Evolutionary conservation across 176 grass and related monocot species (phyloP).

Genomic region (Zoysia pacifica): DNA sequence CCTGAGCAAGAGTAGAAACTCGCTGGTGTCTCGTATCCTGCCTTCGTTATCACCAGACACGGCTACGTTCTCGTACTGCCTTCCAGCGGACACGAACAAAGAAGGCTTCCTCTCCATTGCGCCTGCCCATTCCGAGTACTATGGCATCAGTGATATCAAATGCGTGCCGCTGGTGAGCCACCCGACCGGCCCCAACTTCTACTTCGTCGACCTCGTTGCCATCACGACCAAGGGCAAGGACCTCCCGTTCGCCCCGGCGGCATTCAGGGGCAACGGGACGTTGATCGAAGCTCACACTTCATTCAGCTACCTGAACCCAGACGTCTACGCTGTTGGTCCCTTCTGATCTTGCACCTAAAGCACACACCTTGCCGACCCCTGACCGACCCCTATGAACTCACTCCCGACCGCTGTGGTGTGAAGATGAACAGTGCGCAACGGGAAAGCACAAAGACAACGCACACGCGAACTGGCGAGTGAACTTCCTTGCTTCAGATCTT

Average conservation of each 20-base stretch:
- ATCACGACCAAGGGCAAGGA: conserved; percentile 31
- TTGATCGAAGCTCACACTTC: conserved; percentile 45
- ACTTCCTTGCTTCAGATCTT: too few species aligned
- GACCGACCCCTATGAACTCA: too few species aligned
- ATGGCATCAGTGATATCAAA: background rate
- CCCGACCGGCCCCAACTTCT: background rate
- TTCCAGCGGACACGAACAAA: conserved; percentile 25
- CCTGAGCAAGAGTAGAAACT: conserved; percentile 50
- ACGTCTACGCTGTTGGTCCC: too few species aligned
- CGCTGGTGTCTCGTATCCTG: conserved; percentile 35
- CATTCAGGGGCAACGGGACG: conserved; percentile 26
- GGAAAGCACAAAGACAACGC: too few species aligned
- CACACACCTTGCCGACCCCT: too few species aligned
- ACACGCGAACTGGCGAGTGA: too few species aligned
- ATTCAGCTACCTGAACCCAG: conserved; percentile 57
- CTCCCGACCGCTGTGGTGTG: too few species aligned
- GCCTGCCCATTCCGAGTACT: background rate
- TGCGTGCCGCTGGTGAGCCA: conserved; percentile 34
- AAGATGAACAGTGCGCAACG: too few species aligned
- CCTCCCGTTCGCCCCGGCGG: conserved; percentile 17
- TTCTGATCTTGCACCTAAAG: too few species aligned
- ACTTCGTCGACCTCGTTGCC: conserved; percentile 23
- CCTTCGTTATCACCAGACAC: conserved; percentile 10
- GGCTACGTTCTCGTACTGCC: conserved; percentile 66
- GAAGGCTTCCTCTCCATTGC: conserved; percentile 56